phyloP scores from a whole-genome alignment of 2,329 filamentous ascomycete species.

The Microdochium paspali region DNA sequence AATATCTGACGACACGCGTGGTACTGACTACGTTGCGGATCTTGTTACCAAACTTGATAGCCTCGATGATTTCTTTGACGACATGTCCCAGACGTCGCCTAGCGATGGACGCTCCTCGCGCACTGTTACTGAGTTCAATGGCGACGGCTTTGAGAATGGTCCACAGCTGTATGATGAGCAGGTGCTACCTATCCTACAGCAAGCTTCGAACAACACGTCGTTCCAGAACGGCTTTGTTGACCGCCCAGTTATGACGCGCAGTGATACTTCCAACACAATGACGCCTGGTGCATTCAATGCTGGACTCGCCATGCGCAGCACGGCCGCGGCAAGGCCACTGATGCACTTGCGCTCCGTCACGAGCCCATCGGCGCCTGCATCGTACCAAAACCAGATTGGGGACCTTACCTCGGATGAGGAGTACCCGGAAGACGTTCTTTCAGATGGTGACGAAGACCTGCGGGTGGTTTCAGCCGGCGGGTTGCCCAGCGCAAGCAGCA shows the following conservation, averaged over 20 bases:
- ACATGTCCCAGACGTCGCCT: constrained; percentile 49
- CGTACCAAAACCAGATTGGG: constrained; percentile 43
- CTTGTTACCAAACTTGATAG: constrained; percentile 73
- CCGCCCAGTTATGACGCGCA: constrained; percentile 51
- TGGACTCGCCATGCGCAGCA: constrained; percentile 23
- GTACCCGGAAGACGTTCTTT: constrained; percentile 62
- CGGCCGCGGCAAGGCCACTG: constrained; percentile 43
- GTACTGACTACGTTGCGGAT: constrained; percentile 69
- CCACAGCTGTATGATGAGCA: constrained; percentile 88
- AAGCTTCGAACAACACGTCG: constrained; percentile 69
- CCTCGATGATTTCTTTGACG: constrained; percentile 75
- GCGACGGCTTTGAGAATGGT: constrained; percentile 60
- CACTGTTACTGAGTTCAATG: constrained; percentile 55
- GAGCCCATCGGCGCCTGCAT: constrained; percentile 57
- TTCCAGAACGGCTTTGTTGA: constrained; percentile 89
- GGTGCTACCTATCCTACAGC: constrained; percentile 80
- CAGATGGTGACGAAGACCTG: constrained; percentile 61
- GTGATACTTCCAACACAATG: constrained; percentile 52
- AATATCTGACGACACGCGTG: constrained; percentile 75
- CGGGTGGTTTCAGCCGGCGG: constrained; percentile 8
- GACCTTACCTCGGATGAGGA: constrained; percentile 71
- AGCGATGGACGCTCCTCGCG: constrained; percentile 53
- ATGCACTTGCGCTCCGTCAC: constrained; percentile 79
- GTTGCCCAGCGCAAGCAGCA: not conserved
- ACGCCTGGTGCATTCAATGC: constrained; percentile 49